These are phyloP conservation scores for Tylopilus cervinicoccineus DNA, from an alignment of 768 basidiomycete genomes.

Conservation along the genomic window DNA sequence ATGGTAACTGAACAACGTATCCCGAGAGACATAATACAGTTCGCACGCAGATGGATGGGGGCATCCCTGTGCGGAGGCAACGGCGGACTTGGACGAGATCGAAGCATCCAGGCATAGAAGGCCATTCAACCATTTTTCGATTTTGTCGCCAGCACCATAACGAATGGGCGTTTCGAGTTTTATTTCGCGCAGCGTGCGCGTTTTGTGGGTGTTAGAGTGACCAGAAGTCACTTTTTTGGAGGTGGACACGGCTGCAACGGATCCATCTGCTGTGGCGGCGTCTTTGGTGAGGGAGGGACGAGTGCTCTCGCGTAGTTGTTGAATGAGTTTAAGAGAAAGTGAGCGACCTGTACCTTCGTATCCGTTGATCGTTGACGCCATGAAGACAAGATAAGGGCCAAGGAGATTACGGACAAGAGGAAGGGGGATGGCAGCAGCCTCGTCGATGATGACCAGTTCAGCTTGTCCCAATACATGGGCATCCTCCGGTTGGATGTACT, in stretches of 20 bases:
- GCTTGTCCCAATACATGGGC: slow-evolving; percentile 97
- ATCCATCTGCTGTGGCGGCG: slow-evolving; percentile 36
- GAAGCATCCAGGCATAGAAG: slow-evolving; percentile 91
- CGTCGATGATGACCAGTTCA: slow-evolving; percentile 95
- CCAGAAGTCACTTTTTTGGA: slow-evolving; percentile 48
- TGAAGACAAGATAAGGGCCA: slow-evolving; percentile 95
- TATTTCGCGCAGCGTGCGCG: slow-evolving; percentile 82
- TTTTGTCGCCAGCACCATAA: slow-evolving; percentile 78
- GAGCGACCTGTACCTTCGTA: slow-evolving; percentile 99
- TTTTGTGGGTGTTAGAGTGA: slow-evolving; percentile 57
- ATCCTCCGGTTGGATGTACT: slow-evolving; percentile 99
- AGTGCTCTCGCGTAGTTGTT: slow-evolving; percentile 91
- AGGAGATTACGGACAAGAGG: slow-evolving; percentile 94
- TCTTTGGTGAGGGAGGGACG: slow-evolving; percentile 75
- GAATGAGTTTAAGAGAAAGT: slow-evolving; percentile 94
- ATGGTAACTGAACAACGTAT: slow-evolving; percentile 96
- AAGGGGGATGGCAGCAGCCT: slow-evolving; percentile 96
- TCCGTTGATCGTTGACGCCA: slow-evolving; percentile 99
- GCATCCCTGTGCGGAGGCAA: slow-evolving; percentile 58
- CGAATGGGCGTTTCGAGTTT: slow-evolving; percentile 95
- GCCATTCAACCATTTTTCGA: slow-evolving; percentile 92
- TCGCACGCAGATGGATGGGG: slow-evolving; percentile 94
- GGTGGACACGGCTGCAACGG: slow-evolving; percentile 31
- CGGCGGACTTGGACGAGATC: slow-evolving; percentile 42
- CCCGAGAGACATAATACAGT: slow-evolving; percentile 91